Conservation (phyloP, 2,329 filamentous ascomycete species). For the Cylindrodendrum hubeiense region DNA sequence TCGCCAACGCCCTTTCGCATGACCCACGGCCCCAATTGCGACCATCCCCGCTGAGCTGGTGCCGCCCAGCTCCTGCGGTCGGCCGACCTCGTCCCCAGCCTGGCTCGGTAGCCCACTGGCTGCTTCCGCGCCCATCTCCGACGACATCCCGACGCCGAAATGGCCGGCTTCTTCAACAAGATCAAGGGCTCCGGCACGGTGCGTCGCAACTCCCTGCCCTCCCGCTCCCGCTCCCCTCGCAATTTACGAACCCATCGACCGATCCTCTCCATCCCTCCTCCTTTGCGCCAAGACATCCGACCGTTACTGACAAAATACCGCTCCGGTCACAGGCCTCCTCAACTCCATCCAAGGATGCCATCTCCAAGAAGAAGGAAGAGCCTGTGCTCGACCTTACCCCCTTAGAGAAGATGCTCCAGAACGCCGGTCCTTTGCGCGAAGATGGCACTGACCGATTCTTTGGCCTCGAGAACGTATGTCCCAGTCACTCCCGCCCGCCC, state of each 20-base stretch:
- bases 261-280: slow-evolving; percentile 35
- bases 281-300: slow-evolving; percentile 32
- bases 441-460: slow-evolving; percentile 99
- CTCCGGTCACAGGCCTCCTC: slow-evolving; percentile 55
- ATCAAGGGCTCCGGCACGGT: slow-evolving; percentile 68
- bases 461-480: slow-evolving; percentile 94
- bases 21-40: slow-evolving; percentile 38
- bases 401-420: slow-evolving; percentile 81
- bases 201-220: slow-evolving; percentile 50
- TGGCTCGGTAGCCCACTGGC: slow-evolving; percentile 36
- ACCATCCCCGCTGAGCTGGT: slow-evolving; percentile 48
- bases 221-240: slow-evolving; percentile 15
- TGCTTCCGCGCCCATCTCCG: slow-evolving; percentile 26
- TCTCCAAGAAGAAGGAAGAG: slow-evolving; percentile 69
- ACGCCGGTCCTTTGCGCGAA: slow-evolving; percentile 82
- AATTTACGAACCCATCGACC: slow-evolving; percentile 26
- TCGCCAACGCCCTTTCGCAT: slow-evolving; percentile 41
- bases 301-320: slow-evolving; percentile 49
- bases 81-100: slow-evolving; percentile 38
- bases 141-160: slow-evolving; percentile 48
- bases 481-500: slow-evolving; percentile 21
- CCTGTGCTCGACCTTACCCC: slow-evolving; percentile 70
- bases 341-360: slow-evolving; percentile 58
- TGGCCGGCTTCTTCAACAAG: slow-evolving; percentile 71
- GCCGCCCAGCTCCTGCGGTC: slow-evolving; percentile 52